Evolutionary conservation across 2,329 filamentous ascomycete species (phyloP).

Genomic region (Aspergillus proliferans): DNA sequence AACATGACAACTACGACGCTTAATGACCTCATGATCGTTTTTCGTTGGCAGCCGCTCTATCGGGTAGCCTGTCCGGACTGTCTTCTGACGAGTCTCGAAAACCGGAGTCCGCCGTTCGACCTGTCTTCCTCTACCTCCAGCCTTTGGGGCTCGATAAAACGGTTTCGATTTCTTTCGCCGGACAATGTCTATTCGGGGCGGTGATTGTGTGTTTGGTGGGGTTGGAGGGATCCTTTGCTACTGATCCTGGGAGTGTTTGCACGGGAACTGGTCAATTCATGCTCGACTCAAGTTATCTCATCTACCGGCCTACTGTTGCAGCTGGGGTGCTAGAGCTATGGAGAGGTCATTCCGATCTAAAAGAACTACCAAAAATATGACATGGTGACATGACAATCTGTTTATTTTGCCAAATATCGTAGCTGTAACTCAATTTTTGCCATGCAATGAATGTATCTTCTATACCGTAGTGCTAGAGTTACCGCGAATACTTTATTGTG

Average conservation of each 20-base stretch:
- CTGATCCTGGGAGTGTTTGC: conserved; percentile 14
- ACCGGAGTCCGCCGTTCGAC: conserved; percentile 26
- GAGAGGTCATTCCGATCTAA: conserved; percentile 22
- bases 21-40: conserved; percentile 26
- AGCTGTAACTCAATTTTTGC: conserved; percentile 16
- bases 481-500: background rate
- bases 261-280: conserved; percentile 33
- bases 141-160: conserved; percentile 25
- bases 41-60: conserved; percentile 20
- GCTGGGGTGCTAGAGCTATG: conserved; percentile 21
- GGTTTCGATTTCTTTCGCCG: conserved; percentile 21
- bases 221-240: conserved; percentile 24
- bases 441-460: background rate
- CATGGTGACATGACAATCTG: background rate
- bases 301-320: conserved; percentile 9
- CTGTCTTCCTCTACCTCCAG: conserved; percentile 16
- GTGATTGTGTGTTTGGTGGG: conserved; percentile 30
- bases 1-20: conserved; percentile 33
- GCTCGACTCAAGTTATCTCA: conserved; percentile 11
- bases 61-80: conserved; percentile 14
- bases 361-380: conserved; percentile 10
- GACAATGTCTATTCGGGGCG: conserved; percentile 21
- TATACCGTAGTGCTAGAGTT: background rate
- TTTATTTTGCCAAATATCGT: conserved; percentile 10
- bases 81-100: conserved; percentile 10